Base-by-base conservation (phyloP, 164 flowering plant genomes). In the Kalanchoe fedtschenkoi region DNA sequence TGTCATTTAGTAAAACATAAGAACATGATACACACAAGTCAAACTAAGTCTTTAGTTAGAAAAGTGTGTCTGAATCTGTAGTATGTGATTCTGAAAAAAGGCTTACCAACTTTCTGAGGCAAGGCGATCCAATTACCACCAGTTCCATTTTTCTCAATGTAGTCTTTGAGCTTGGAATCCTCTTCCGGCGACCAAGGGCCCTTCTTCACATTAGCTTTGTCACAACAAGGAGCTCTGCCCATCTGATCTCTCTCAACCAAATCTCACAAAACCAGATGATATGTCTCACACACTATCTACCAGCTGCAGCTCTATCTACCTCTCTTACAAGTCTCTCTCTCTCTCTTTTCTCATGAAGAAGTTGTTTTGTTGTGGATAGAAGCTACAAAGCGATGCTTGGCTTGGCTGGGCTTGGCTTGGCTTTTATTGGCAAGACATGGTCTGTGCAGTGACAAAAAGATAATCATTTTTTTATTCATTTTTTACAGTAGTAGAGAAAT, bases 111-210 rank as follows among this genome's bases (percentile, higher is more conserved):
- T 58, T 58, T 58, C 24, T 58, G 61, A 58, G 61, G 61, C 41
- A 58, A 22, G 34, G 61, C 61, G 9, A 58, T 58, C 61, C 61
- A 58, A 14, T 58, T 58, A 30, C 61, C 42, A 16, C 61, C 61
- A 19, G 61, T 58, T 34, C 61, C 61, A 21, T 58, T 33, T 58
- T 58, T 58, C 38, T 58, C 42, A 34, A 58, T 58, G 61, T 58
- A 58, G 24, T 58, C 61, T 28, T 58, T 58, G 38, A 58, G 61
- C 61, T 58, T 58, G 5, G 39, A n/a, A 24, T 58, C 61, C 41
- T 58, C 61, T 58, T 58, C 61, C 34, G 61, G 61, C 6, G 61
- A 58, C 61, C 61, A 58, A 19, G 61, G 61, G 34, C 61, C 61
- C 28, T 58, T 58, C 61, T 58, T 58, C 22, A 58, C 61, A 35